Conservation (phyloP, 2,329 filamentous ascomycete species). For the Graphilbum fragrans region DNA sequence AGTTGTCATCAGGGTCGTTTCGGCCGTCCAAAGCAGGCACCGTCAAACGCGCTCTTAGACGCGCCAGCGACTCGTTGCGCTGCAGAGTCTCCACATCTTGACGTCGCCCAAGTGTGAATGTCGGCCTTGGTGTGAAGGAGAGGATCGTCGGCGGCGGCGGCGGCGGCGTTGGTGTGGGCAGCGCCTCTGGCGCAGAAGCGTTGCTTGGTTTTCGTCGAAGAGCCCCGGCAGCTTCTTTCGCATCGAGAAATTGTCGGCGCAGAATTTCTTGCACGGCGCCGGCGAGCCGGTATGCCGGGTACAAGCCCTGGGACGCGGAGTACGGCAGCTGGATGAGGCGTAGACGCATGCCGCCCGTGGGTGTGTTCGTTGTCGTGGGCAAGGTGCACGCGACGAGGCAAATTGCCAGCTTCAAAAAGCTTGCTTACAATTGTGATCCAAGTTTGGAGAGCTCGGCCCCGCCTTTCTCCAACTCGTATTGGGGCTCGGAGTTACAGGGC, state of each 20-base stretch:
- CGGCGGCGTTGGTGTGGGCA: constrained; percentile 11
- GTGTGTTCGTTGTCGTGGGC: too few relatives aligned
- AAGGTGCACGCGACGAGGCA: too few relatives aligned
- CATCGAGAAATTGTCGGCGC: constrained; percentile 39
- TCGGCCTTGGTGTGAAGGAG: constrained; percentile 70
- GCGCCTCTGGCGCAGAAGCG: neutral
- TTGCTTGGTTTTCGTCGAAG: neutral
- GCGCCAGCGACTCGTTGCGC: constrained; percentile 25
- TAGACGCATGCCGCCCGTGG: too few relatives aligned
- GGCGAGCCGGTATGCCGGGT: constrained; percentile 24
- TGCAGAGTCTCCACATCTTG: constrained; percentile 41
- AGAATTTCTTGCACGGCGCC: constrained; percentile 24
- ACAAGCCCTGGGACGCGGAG: constrained; percentile 11
- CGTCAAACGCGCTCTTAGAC: constrained; percentile 28
- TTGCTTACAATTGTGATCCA: too few relatives aligned
- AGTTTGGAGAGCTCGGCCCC: too few relatives aligned
- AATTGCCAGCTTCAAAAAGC: too few relatives aligned
- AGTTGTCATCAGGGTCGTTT: constrained; percentile 17
- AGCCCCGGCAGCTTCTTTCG: constrained; percentile 30
- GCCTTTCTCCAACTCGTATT: too few relatives aligned
- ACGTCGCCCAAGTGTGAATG: constrained; percentile 83
- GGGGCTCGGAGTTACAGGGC: too few relatives aligned
- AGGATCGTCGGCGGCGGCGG: constrained; percentile 59
- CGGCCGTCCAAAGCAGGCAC: constrained; percentile 13
- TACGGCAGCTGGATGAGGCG: constrained; percentile 25